Conservation (phyloP, 2,329 filamentous ascomycete genomes). For the Cyanodermella asteris region DNA sequence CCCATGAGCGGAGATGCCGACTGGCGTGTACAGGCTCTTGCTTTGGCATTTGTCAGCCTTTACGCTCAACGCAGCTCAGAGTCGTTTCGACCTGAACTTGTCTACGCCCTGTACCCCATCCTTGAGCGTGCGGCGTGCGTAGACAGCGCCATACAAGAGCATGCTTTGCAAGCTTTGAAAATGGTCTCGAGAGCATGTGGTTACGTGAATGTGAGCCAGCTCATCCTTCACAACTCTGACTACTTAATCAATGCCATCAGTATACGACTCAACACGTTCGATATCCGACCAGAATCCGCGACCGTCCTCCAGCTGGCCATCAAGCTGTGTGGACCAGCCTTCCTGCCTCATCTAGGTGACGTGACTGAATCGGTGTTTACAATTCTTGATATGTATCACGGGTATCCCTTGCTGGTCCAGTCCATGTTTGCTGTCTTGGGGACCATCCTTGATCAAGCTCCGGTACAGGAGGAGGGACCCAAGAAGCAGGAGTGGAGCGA, state of each 20-base stretch:
- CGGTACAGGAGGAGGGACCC: constrained; percentile 13
- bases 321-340: constrained; percentile 52
- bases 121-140: constrained; percentile 55
- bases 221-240: constrained; percentile 81
- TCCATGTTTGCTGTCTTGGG: constrained; percentile 62
- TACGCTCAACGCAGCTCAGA: constrained; percentile 44
- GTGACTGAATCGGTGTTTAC: constrained; percentile 79
- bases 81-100: constrained; percentile 62
- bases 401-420: constrained; percentile 71
- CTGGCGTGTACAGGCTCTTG: constrained; percentile 56
- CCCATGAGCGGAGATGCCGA: constrained; percentile 20
- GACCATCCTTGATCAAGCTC: constrained; percentile 58
- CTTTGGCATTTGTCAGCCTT: constrained; percentile 59
- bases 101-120: constrained; percentile 82
- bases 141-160: constrained; percentile 44
- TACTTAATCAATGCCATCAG: constrained; percentile 91
- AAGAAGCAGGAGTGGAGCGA: too few relatives aligned
- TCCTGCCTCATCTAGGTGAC: constrained; percentile 82
- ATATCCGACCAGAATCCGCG: constrained; percentile 76
- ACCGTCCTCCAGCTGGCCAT: constrained; percentile 92
- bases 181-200: constrained; percentile 52
- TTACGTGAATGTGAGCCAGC: constrained; percentile 50
- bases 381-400: constrained; percentile 84
- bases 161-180: constrained; percentile 69
- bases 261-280: constrained; percentile 71